Percentiles rank a stretch among this genome's conserved stretches.
Evolutionary conservation across 768 basidiomycete genomes (phyloP).

Genomic region (Pleurotus sapidus): DNA sequence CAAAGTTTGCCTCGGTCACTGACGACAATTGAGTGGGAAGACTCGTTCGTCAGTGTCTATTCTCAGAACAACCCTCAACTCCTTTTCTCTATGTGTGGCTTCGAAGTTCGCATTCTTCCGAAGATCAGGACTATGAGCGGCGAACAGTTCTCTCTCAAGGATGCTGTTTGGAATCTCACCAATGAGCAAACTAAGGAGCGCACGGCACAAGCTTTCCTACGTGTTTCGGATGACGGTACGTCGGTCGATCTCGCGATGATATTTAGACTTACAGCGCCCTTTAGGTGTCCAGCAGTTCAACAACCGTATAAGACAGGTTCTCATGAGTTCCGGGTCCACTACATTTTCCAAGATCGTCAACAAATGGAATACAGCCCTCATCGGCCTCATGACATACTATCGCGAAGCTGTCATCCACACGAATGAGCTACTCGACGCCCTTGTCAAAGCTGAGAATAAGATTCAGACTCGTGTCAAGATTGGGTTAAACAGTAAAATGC

Average conservation of each 20-base stretch:
- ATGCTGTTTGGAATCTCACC: constrained; percentile 95
- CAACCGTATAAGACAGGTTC: constrained; percentile 92
- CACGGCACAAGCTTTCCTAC: constrained; percentile 96
- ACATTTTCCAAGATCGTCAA: constrained; percentile 99
- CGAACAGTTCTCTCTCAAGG: constrained; percentile 95
- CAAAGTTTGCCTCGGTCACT: constrained; percentile 92
- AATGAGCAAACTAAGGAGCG: constrained; percentile 98
- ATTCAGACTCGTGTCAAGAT: constrained; percentile 99
- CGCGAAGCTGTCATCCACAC: constrained; percentile 98
- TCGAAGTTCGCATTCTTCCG: constrained; percentile 95
- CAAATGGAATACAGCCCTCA: constrained; percentile 96
- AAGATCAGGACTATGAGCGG: constrained; percentile 95
- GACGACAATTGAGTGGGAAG: constrained; percentile 99
- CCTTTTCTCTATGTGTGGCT: constrained; percentile 98
- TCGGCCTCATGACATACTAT: constrained; percentile 97
- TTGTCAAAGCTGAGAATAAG: constrained; percentile 99
- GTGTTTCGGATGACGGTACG: constrained; percentile 91
- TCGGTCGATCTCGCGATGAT: neutral
- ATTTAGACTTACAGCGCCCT: constrained; percentile 10
- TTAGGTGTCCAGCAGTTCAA: constrained; percentile 93
- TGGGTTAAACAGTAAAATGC: constrained; percentile 99
- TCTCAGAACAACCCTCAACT: constrained; percentile 97
- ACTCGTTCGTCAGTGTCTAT: constrained; percentile 95
- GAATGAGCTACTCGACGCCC: constrained; percentile 89
- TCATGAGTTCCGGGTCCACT: constrained; percentile 98